Evolutionary conservation across 139 green algal genomes (phyloP), one percentile per base, ranked within the genome.

Genomic region (Closterium sp.): DNA sequence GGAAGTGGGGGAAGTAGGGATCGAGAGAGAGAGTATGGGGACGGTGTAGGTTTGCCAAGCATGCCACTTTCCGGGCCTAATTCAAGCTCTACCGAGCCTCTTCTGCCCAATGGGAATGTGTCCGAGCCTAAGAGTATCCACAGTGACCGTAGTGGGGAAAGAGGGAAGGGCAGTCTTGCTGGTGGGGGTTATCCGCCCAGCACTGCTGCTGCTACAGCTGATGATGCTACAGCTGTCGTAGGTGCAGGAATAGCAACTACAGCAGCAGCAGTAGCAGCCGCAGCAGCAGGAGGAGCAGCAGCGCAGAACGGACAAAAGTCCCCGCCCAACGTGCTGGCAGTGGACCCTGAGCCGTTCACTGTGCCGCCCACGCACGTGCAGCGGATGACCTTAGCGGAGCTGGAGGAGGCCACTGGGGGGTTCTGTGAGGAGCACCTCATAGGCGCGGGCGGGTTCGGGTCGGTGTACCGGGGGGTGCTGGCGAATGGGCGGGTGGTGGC

Each of bases 391-490:
- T 16, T 92, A 30, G 89, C 89, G 12, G 89, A 92, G 87, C 86
- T 92, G 25, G 85, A 92, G 25, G 35, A 81, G 31, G 89, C 89
- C 32, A 92, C 89, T 3, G 34, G 55, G 86, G 34, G 35, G n/a
- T 92, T 92, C 87, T 66, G 33, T 35, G 85, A 86, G 66, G 87
- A 91, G 35, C 85, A 92, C 2, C 89, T 90, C 21, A 35, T 93
- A 9, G 90, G 90, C 19, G 87, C 88, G 28, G 90, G 90, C 16
- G 90, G 90, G 28, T 93, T 93, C 19, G 90, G 90, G 2, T 9
- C 33, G 25, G 90, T 93, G 33, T 93, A 88, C 33, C 38, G 33
- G 5, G 90, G 90, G 2, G 28, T 34, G 32, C 87, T 93, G 87
- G 35, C 86, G 5, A 88, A 93, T 64, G 90, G 90, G 3, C 76